phyloP scores from a whole-genome alignment of 2,329 filamentous ascomycete genomes.

The Fusarium sp. region DNA sequence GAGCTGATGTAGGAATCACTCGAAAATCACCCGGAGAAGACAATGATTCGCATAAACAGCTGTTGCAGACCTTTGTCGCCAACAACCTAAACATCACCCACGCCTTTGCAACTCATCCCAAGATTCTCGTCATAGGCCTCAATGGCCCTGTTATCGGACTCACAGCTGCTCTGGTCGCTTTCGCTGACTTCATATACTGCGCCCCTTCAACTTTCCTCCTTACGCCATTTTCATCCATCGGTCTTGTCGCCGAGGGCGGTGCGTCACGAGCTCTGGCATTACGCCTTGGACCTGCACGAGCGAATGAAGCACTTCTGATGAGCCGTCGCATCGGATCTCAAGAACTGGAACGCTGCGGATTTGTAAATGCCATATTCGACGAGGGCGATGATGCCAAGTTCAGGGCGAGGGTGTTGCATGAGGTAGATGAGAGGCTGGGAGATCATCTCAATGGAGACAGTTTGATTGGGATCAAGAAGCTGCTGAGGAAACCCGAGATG shows the following conservation, averaged over 20 bases:
- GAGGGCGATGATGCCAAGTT: constrained; percentile 76
- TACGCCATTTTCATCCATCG: constrained; percentile 90
- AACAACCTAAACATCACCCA: constrained; percentile 92
- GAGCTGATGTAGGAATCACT: constrained; percentile 77
- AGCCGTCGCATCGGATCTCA: constrained; percentile 78
- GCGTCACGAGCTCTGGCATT: constrained; percentile 82
- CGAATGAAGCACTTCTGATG: constrained; percentile 94
- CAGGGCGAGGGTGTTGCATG: constrained; percentile 74
- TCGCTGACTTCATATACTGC: constrained; percentile 93
- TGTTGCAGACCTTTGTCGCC: constrained; percentile 78
- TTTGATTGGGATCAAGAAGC: constrained; percentile 83
- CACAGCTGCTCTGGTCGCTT: constrained; percentile 82
- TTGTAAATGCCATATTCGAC: constrained; percentile 84
- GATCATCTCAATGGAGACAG: constrained; percentile 83
- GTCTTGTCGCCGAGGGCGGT: constrained; percentile 89
- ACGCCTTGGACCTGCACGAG: constrained; percentile 81
- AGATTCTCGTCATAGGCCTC: constrained; percentile 89
- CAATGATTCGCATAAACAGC: constrained; percentile 59
- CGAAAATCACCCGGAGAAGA: constrained; percentile 55
- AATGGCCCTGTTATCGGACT: constrained; percentile 94
- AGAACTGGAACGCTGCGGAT: constrained; percentile 81
- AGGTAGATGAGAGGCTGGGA: constrained; percentile 85
- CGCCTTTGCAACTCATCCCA: constrained; percentile 92
- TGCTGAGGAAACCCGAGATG: constrained; percentile 79
- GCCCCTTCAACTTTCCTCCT: constrained; percentile 85